Conservation (phyloP, 495 filamentous ascomycete genomes). For the Penicillium odoratum region DNA sequence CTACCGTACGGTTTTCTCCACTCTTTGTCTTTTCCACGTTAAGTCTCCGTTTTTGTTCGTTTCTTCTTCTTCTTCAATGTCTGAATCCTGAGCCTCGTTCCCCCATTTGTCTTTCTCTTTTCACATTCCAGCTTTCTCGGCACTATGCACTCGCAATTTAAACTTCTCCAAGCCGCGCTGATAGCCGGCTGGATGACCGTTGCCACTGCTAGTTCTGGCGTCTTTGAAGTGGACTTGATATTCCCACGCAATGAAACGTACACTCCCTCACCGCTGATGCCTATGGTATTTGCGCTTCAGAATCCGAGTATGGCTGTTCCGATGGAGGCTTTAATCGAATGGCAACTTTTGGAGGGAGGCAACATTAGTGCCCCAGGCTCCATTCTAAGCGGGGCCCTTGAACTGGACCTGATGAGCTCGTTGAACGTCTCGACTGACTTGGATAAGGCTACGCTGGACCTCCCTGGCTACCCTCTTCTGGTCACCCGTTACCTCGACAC, state of each 20-base stretch:
- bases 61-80: neutral
- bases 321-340: neutral
- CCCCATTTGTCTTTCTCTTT: neutral
- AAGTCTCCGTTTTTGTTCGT: neutral
- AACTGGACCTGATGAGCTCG: neutral
- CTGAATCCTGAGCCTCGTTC: neutral
- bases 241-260: slow-evolving; percentile 9
- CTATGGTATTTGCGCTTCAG: slow-evolving; percentile 3
- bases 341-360: neutral
- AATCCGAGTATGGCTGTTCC: neutral
- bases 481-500: slow-evolving; percentile 1
- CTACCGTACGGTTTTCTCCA: neutral
- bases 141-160: neutral
- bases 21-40: neutral
- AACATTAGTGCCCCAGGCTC: neutral
- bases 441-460: neutral
- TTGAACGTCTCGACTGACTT: neutral
- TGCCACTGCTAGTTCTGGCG: neutral
- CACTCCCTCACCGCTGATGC: neutral
- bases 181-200: neutral
- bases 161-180: neutral
- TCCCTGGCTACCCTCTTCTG: neutral
- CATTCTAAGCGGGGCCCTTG: neutral
- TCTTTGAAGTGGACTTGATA: slow-evolving; percentile 7
- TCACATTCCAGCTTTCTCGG: neutral